Conservation (phyloP, 331 rosid species). For the Malus hybrid region DNA sequence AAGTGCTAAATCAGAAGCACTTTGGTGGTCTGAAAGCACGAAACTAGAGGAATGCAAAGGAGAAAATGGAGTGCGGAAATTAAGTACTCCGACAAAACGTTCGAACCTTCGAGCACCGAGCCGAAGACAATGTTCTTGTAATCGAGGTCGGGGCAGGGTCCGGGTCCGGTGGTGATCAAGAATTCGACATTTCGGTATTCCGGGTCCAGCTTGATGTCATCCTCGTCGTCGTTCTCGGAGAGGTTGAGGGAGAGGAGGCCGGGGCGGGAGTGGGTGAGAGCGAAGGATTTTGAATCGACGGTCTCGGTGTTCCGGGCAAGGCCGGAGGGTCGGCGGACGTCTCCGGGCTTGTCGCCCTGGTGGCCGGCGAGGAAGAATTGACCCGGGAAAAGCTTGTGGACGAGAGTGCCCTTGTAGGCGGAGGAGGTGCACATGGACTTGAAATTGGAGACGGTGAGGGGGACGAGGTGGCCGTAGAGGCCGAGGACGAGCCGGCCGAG, state of each 20-base stretch:
- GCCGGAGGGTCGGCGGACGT: slow-evolving; percentile 54
- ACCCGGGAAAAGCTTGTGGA: slow-evolving; percentile 72
- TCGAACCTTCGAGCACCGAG: slow-evolving; percentile 69
- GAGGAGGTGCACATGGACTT: slow-evolving; percentile 69
- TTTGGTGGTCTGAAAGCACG: not conserved
- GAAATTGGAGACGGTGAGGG: slow-evolving; percentile 73
- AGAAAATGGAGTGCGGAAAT: not conserved
- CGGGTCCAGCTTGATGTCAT: slow-evolving; percentile 58
- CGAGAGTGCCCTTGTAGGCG: slow-evolving; percentile 56
- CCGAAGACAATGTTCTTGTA: slow-evolving; percentile 73
- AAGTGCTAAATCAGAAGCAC: not conserved
- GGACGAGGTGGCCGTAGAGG: slow-evolving; percentile 75
- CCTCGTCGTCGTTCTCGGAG: slow-evolving; percentile 75
- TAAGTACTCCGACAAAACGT: not conserved
- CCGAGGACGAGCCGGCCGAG: slow-evolving; percentile 78
- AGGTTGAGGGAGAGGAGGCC: slow-evolving; percentile 70
- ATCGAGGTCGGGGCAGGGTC: slow-evolving; percentile 83
- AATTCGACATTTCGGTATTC: slow-evolving; percentile 73
- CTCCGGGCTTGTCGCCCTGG: slow-evolving; percentile 78
- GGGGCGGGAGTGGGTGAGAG: slow-evolving; percentile 52
- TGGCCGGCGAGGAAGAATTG: slow-evolving; percentile 75
- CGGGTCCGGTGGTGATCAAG: slow-evolving; percentile 84
- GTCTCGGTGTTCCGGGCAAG: slow-evolving; percentile 61
- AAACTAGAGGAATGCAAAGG: not conserved
- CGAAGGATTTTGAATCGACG: slow-evolving; percentile 52